Percentiles rank a stretch among this genome's conserved stretches.
Conservation (phyloP, 192 early-diverging fungal species). For the Umbelopsis sp. region DNA sequence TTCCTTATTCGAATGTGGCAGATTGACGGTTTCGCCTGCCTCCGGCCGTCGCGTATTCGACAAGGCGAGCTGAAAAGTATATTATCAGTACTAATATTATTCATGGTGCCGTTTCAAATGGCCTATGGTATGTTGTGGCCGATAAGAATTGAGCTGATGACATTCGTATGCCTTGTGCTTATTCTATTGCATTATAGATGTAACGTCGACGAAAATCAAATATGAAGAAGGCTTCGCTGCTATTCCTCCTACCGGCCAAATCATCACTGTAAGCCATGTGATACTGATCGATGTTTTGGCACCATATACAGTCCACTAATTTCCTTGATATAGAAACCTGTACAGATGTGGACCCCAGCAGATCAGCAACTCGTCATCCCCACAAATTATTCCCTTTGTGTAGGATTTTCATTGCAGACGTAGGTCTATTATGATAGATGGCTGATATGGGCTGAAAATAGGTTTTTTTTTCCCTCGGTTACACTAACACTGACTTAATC, state of each 20-base stretch:
- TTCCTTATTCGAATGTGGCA: slow-evolving; percentile 29
- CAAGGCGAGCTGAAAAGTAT: slow-evolving; percentile 38
- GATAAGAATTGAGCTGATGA: not conserved
- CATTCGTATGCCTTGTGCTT: not conserved
- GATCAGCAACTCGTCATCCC: slow-evolving; percentile 6
- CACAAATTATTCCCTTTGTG: slow-evolving; percentile 22
- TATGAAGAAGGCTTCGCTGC: slow-evolving; percentile 44
- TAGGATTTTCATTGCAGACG: slow-evolving; percentile 48
- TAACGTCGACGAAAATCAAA: slow-evolving; percentile 35
- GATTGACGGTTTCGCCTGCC: slow-evolving; percentile 35
- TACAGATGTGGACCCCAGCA: slow-evolving; percentile 24
- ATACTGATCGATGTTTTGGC: not conserved
- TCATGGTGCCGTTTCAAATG: slow-evolving; percentile 39
- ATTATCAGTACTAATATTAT: slow-evolving; percentile 32
- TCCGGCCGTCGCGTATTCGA: slow-evolving; percentile 22
- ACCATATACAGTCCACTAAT: not conserved
- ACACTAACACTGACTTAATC: not conserved
- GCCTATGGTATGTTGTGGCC: slow-evolving; percentile 28
- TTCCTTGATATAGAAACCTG: slow-evolving; percentile 20
- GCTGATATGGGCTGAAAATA: not conserved
- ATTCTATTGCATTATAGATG: slow-evolving; percentile 19
- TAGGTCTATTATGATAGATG: slow-evolving; percentile 21
- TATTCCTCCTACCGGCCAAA: not conserved
- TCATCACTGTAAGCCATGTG: not conserved
- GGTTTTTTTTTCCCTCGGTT: not conserved